Base-by-base conservation (phyloP, 2,329 filamentous ascomycete genomes). In the Ophioceras dolichostomum region DNA sequence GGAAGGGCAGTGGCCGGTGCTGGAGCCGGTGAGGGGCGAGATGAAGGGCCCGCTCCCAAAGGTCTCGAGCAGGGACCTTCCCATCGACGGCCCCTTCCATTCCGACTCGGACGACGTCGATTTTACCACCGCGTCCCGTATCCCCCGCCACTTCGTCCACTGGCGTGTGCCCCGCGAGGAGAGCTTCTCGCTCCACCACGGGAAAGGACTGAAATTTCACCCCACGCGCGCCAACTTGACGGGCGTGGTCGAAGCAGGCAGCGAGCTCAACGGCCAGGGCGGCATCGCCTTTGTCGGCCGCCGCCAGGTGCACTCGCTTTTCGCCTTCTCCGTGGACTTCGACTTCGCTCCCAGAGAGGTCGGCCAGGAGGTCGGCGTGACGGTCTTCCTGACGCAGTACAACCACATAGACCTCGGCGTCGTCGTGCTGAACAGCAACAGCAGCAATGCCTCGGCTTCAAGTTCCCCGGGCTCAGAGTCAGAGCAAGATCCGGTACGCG, bases 21-120 rank as follows among this genome's bases (percentile, higher is more conserved):
- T 65, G 37, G 34, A 54, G 17, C 60, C 56, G 1, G 58, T 71
- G 4, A 46, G 51, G 2, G 69, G 68, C 3, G 42, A 45, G 4
- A 68, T 70, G 63, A 50, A 40, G 27, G 65, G 65, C 39, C 54
- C 52, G 49, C 47, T 51, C 10, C 47, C 70, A 13, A 64, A 66
- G 0, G 41, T 50, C 0, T 37, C 44, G 1, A 52, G 24, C 21
- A 45, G 48, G 1, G 47, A 59, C 4, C 41, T 65, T 3, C 54
- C 55, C 6, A 63, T 63, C 1, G 36, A 52, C 31, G 59, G 68
- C 19, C 62, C 64, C 5, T 62, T 56, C 43, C 61, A 61, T 39
- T 48, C 52, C 7, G 58, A 57, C 10, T 56, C 58, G 2, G 69
- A 74, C 43, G 43, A 48, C 8, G 52, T 69, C 32, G 58, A 63